These are phyloP conservation scores for Phialemoniopsis sp. DNA, from an alignment of 2,329 filamentous ascomycete species.

Conservation along the genomic window DNA sequence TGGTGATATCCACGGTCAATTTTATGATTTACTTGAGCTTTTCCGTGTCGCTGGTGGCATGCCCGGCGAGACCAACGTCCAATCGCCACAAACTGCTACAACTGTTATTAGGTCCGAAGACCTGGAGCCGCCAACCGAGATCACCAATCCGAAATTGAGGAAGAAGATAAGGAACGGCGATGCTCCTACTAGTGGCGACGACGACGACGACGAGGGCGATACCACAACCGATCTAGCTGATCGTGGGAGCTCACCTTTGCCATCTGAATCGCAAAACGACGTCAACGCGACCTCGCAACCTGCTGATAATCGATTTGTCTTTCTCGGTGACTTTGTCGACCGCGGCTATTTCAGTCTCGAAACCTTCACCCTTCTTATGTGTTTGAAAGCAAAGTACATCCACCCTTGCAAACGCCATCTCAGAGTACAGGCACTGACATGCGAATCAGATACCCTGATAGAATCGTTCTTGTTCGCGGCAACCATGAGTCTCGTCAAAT, in stretches of 20 bases:
- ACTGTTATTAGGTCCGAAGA: constrained; percentile 84
- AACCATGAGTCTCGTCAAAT: constrained; percentile 98
- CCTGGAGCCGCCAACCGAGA: constrained; percentile 84
- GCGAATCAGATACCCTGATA: constrained; percentile 94
- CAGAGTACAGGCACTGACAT: not conserved
- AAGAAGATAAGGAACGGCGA: constrained; percentile 74
- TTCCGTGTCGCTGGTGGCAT: constrained; percentile 96
- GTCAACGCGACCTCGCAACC: constrained; percentile 35
- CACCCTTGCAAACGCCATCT: not conserved
- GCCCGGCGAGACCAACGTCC: constrained; percentile 74
- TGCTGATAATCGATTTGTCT: constrained; percentile 54
- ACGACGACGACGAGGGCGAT: constrained; percentile 41
- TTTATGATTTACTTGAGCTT: constrained; percentile 94
- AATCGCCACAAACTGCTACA: constrained; percentile 64
- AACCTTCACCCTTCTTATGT: constrained; percentile 95
- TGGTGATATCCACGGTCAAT: constrained; percentile 97
- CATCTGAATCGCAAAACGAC: no score
- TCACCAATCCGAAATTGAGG: constrained; percentile 81
- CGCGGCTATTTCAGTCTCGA: constrained; percentile 96
- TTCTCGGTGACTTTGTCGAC: constrained; percentile 89
- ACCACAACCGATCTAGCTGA: constrained; percentile 35
- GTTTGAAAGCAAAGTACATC: constrained; percentile 69
- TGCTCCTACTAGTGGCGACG: constrained; percentile 41
- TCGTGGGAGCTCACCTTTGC: constrained; percentile 16
- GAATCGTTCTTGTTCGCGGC: constrained; percentile 92